phyloP scores from a whole-genome alignment of 140 eudicot species.

The Stevia rebaudiana region DNA sequence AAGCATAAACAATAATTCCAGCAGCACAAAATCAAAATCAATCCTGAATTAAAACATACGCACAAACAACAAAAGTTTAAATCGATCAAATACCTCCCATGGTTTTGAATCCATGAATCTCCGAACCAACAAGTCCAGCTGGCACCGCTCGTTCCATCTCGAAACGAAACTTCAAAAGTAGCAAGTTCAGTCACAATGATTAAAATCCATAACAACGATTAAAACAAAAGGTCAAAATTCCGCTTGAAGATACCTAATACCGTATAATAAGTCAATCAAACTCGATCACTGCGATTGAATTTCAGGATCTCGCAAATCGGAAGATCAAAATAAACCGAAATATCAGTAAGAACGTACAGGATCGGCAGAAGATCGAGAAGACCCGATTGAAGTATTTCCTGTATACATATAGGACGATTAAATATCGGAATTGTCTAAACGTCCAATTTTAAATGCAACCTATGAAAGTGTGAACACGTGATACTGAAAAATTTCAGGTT shows the following conservation, averaged over 20 bases:
- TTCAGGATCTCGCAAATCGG: not conserved
- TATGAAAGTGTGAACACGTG: no score
- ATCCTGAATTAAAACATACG: not conserved
- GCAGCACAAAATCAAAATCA: slow-evolving; percentile 12
- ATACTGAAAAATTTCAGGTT: no score
- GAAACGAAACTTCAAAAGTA: slow-evolving; percentile 8
- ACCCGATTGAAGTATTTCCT: not conserved
- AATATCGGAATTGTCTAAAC: slow-evolving; percentile 4
- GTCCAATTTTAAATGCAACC: no score
- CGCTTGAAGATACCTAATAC: slow-evolving; percentile 1
- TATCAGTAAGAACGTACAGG: slow-evolving; percentile 2
- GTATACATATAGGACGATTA: slow-evolving; percentile 5
- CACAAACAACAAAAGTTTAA: not conserved
- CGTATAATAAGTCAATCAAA: not conserved
- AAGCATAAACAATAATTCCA: not conserved
- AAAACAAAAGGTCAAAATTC: not conserved
- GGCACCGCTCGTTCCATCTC: slow-evolving; percentile 21
- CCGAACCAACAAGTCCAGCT: slow-evolving; percentile 45
- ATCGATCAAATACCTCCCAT: slow-evolving; percentile 48
- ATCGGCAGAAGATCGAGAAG: not conserved
- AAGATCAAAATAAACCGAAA: not conserved
- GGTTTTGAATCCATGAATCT: slow-evolving; percentile 83
- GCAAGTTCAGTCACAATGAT: not conserved
- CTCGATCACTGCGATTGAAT: slow-evolving; percentile 11
- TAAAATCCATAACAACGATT: slow-evolving; percentile 8